Conservation (phyloP, 2,329 filamentous ascomycete genomes). For the Elsinoe perseae region DNA sequence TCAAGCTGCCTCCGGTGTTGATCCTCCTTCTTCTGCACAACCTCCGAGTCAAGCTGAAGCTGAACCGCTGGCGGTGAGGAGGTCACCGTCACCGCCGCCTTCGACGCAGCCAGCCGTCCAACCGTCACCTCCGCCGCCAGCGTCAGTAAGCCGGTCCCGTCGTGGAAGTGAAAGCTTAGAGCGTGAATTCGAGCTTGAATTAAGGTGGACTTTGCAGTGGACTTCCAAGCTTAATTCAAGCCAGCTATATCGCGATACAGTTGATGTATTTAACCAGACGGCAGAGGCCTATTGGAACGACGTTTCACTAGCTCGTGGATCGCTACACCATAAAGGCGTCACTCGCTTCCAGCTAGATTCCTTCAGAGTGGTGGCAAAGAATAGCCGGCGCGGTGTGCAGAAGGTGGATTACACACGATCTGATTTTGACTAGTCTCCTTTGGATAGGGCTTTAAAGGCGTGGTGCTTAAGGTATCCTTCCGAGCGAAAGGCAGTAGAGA, state of each 20-base stretch:
- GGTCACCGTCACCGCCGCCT: neutral
- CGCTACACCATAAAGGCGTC: neutral
- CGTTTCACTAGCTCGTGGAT: neutral
- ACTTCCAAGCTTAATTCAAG: neutral
- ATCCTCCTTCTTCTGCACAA: no score
- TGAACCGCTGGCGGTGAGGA: neutral
- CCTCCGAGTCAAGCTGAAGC: no score
- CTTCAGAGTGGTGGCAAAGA: neutral
- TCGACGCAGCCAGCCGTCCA: neutral
- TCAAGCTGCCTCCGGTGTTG: no score
- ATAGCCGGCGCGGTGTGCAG: neutral
- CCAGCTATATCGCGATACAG: neutral
- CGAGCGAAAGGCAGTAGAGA: neutral
- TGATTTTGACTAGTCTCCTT: neutral
- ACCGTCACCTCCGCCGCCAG: neutral
- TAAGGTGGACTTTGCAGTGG: neutral
- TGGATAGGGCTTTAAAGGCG: neutral
- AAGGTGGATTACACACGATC: neutral
- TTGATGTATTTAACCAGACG: neutral
- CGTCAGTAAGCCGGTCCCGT: neutral
- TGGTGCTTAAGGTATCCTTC: neutral
- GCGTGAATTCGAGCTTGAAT: neutral
- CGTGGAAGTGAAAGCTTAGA: neutral
- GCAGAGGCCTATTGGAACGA: neutral
- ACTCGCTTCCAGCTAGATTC: neutral